Base-by-base conservation (phyloP, 208 protist genomes). In the Trypanosoma platydactyli region DNA sequence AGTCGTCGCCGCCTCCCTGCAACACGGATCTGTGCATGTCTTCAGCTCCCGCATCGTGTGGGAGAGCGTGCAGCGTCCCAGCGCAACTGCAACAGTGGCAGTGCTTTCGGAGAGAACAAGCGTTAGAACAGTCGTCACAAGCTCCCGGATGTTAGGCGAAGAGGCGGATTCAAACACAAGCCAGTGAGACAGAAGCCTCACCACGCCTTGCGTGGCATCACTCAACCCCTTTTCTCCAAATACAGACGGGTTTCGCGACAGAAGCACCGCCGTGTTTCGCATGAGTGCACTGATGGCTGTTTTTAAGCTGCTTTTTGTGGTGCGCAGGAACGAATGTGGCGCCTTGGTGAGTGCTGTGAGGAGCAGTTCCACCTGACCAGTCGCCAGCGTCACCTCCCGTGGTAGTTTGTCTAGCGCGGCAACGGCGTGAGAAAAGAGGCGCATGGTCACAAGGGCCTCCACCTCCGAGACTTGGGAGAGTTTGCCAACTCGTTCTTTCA, bases 81-180 rank as follows among this genome's bases (percentile, higher is more conserved):
- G 22, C 20, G 57, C 58, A 4, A 59, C 45, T 15, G 68, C 60
- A 27, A 51, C 60, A 7, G 42, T 44, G 0, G 58, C 25, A 1
- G 53, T 55, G 7, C 27, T 29, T 12, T 54, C 50, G 12, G 58
- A 27, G 20, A 63, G 24, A 24, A 73, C 11, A 15, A 79, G 50
- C 22, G 68, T 79, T 29, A 72, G 55, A 24, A 75, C 25, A 1
- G 61, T 79, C 5, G 68, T 49, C 40, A 79, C 27, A 15, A 75
- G 57, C 11, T 79, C 68, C 13, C 22, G 20, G 22, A 54, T 60
- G 20, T 59, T 13, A 13, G 67, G 63, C 27, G 74, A 74, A 20
- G 57, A 65, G 12, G 57, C 63, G 33, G 74, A 33, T 51, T 79
- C 68, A 30, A 64, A 62, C 1, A 73, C 22, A 24, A 79, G 44